phyloP scores from a whole-genome alignment of 139 green algal genomes.

The Micractinium sp. region DNA sequence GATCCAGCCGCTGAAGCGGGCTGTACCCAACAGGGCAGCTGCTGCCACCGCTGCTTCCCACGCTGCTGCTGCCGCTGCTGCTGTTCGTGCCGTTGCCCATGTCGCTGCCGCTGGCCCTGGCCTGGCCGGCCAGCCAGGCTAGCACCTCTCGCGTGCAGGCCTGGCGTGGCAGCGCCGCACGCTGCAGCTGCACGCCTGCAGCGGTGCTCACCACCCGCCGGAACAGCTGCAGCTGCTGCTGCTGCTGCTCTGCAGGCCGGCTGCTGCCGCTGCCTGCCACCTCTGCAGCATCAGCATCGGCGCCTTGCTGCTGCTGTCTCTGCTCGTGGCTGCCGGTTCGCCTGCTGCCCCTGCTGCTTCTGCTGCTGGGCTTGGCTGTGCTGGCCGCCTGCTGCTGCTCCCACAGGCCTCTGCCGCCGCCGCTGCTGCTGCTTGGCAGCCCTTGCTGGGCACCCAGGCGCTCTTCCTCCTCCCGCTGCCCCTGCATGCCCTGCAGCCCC shows the following conservation, averaged over 20 bases:
- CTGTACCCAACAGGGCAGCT: neutral
- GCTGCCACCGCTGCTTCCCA: neutral
- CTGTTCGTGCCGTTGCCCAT: neutral
- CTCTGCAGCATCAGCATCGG: neutral
- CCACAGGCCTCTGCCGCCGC: neutral
- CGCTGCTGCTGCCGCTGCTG: neutral
- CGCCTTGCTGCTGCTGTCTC: neutral
- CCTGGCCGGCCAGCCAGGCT: slow-evolving; percentile 23
- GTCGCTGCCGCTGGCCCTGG: neutral
- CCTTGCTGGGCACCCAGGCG: neutral
- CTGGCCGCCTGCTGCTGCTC: neutral
- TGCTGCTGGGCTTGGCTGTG: neutral
- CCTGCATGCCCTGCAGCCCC: neutral
- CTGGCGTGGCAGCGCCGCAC: slow-evolving; percentile 11
- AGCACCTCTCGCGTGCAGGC: slow-evolving; percentile 9
- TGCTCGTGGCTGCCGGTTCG: neutral
- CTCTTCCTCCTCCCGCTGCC: neutral
- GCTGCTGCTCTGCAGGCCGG: neutral
- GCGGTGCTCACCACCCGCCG: neutral
- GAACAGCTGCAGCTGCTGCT: neutral
- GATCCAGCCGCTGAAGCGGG: slow-evolving; percentile 16
- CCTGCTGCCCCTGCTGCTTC: neutral
- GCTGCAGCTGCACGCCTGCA: neutral
- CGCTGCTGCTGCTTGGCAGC: neutral
- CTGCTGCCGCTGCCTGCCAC: neutral